Percentiles rank a stretch among this genome's conserved stretches.
These are phyloP conservation scores for Nakazawaea holstii DNA, from an alignment of 805 yeast species.

Conservation along the genomic window DNA sequence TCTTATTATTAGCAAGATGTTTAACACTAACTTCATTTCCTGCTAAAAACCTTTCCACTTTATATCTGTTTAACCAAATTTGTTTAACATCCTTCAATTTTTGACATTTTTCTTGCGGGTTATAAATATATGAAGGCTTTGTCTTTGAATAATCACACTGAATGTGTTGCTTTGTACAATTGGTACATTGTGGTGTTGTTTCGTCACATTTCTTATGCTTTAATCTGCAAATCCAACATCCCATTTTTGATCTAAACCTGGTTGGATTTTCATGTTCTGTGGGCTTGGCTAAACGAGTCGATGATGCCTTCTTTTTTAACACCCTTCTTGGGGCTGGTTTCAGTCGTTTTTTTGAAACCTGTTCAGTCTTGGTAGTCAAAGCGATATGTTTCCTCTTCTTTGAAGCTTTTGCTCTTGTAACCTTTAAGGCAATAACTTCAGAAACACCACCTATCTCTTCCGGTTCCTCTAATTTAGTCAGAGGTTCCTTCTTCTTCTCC, in stretches of 20 bases:
- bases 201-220: constrained; percentile 9
- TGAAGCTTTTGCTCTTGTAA: too few relatives aligned
- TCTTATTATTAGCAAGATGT: not conserved
- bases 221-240: constrained; percentile 10
- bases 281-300: not conserved
- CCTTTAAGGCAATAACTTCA: too few relatives aligned
- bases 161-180: constrained; percentile 7
- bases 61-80: constrained; percentile 10
- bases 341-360: too few relatives aligned
- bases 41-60: not conserved
- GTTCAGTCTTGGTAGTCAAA: too few relatives aligned
- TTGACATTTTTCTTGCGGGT: not conserved
- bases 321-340: too few relatives aligned
- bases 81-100: constrained; percentile 2
- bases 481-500: too few relatives aligned
- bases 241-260: not conserved
- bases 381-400: too few relatives aligned
- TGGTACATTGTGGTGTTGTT: not conserved
- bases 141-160: constrained; percentile 1
- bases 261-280: not conserved
- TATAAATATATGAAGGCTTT: not conserved
- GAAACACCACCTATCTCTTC: too few relatives aligned
- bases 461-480: too few relatives aligned
- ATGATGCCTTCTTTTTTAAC: not conserved
- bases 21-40: not conserved